A percentile compares a stretch with the other conserved stretches of the same genome.
These are phyloP conservation scores for Candida koratica DNA, from an alignment of 805 yeast species.

Conservation along the genomic window DNA sequence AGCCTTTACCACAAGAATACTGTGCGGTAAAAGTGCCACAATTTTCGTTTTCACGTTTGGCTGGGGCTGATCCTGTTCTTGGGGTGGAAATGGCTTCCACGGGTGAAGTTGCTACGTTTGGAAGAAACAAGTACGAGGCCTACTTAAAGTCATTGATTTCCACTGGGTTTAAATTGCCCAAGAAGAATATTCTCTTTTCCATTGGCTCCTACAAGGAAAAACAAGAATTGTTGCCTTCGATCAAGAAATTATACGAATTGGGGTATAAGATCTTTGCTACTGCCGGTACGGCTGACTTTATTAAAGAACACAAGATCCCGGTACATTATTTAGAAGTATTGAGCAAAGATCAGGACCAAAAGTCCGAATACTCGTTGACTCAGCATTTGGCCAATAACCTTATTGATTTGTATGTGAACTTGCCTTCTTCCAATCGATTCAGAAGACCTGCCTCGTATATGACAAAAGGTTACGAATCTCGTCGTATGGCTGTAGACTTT, in stretches of 20 bases:
- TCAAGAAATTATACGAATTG: constrained; percentile 70
- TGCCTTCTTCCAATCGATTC: constrained; percentile 95
- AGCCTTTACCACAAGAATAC: constrained; percentile 85
- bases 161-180: constrained; percentile 92
- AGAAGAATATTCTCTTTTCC: constrained; percentile 88
- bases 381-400: constrained; percentile 95
- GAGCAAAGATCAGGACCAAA: constrained; percentile 68
- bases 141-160: constrained; percentile 91
- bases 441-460: constrained; percentile 98
- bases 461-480: constrained; percentile 94
- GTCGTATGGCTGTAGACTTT: constrained; percentile 99
- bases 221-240: constrained; percentile 85
- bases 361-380: constrained; percentile 90
- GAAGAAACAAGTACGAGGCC: constrained; percentile 94
- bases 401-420: constrained; percentile 92
- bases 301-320: constrained; percentile 90
- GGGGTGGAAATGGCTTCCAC: constrained; percentile 99
- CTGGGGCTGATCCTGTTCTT: constrained; percentile 98
- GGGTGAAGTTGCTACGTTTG: constrained; percentile 97
- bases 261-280: constrained; percentile 95
- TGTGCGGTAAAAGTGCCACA: constrained; percentile 89
- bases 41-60: constrained; percentile 95
- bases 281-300: constrained; percentile 98
- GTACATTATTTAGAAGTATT: constrained; percentile 92
- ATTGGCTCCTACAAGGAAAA: constrained; percentile 97